Evolutionary conservation across 176 grass and related monocot species (phyloP).

Genomic region (Lolium multiflorum): DNA sequence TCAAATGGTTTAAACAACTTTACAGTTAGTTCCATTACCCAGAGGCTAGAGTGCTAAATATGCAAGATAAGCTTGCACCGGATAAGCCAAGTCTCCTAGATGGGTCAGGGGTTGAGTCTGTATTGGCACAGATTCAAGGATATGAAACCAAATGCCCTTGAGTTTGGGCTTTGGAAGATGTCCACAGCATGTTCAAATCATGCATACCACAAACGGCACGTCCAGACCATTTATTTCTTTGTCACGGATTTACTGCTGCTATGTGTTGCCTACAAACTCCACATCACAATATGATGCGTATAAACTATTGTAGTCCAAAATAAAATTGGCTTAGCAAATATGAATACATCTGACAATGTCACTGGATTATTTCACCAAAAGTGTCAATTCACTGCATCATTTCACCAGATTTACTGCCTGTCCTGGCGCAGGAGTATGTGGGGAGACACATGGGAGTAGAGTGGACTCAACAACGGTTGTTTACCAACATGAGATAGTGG

Average conservation of each 20-base stretch:
- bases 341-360: neutral
- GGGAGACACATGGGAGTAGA: neutral
- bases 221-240: neutral
- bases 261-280: neutral
- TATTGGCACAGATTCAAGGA: neutral
- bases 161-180: neutral
- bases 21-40: neutral
- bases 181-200: neutral
- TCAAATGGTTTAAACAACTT: neutral
- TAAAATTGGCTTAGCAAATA: neutral
- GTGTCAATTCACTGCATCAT: neutral
- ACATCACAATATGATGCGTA: neutral
- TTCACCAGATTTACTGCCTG: neutral
- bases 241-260: neutral
- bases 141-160: neutral
- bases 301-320: neutral
- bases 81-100: slow-evolving; percentile 4
- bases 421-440: neutral
- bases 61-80: neutral
- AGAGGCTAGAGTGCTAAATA: neutral
- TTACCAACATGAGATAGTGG: slow-evolving; percentile 1
- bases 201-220: neutral
- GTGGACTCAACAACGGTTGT: neutral
- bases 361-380: neutral
- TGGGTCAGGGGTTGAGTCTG: neutral